Evolutionary conservation across 1,284 basidiomycete species (phyloP), one percentile per base, ranked within the genome.

Genomic region (Leccinum subfulvum): DNA sequence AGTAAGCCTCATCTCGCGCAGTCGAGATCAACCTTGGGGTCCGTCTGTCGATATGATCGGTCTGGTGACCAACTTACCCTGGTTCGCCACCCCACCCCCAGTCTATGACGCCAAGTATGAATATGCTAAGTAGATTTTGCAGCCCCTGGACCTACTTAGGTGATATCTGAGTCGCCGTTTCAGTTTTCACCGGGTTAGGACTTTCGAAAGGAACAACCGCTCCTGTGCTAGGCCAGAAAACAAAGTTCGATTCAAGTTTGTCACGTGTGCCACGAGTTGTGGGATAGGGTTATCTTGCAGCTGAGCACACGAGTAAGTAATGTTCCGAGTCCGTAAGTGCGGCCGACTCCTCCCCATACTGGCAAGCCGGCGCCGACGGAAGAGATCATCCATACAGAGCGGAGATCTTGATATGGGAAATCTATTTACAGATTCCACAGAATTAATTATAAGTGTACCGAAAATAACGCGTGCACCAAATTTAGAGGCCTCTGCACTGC

Each of bases 361-460:
- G 14, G 28, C 10, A 21, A 57, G 21, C 4, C 57, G 11, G 11
- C 13, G 33, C 16, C 26, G 13, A 26, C 1, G 21, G 9, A 21
- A 54, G 53, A 56, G 14, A 39, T 56, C 16, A 39, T 56, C 55
- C 6, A 35, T 28, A 9, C 33, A 13, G 35, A 6, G 44, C 30
- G 33, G 56, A 33, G 62, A 62, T 60, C 44, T 49, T 26, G 44
- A 35, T 16, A 21, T 9, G 7, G 47, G 41, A 18, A 21, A 11
- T 21, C 14, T 47, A 63, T 63, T 66, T 39, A 52, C 49, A 37
- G 49, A 3, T 54, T 9, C 16, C 10, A 26, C 28, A 26, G 33
- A 35, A 35, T 35, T 35, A 35, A 35, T 35, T 35, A 35, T 14
- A 37, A 14, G 35, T 37, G 3, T 23, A 21, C 21, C 16, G 21